These are phyloP conservation scores for Gaeumannomyces tritici DNA, from an alignment of 2,329 filamentous ascomycete genomes.

Conservation along the genomic window DNA sequence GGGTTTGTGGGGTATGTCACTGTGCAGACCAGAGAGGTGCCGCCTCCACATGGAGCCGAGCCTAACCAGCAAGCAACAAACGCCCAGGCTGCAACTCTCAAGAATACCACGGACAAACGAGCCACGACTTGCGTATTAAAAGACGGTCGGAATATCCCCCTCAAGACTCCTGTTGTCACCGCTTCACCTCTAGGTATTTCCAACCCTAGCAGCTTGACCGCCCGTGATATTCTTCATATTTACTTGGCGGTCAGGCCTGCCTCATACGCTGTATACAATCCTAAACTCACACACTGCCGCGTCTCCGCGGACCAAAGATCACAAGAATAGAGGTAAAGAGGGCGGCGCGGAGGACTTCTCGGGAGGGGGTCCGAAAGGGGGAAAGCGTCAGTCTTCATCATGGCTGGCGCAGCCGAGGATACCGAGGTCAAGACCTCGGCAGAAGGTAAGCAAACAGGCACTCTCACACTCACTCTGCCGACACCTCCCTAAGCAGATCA, in stretches of 20 bases:
- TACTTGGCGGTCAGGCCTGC: not conserved
- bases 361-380: not conserved
- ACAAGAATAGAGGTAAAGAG: not conserved
- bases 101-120: not conserved
- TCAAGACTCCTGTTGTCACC: not conserved
- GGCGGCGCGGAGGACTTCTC: not conserved
- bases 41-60: too few relatives aligned
- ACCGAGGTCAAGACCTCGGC: constrained; percentile 34
- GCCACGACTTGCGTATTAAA: not conserved
- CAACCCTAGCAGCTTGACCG: not conserved
- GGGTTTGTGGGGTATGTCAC: not conserved
- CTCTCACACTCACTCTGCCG: too few relatives aligned
- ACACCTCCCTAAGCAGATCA: too few relatives aligned
- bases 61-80: not conserved
- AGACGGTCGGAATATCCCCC: not conserved
- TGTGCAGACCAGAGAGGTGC: not conserved
- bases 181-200: not conserved
- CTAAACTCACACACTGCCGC: not conserved
- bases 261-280: too few relatives aligned
- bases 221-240: too few relatives aligned
- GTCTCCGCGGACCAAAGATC: not conserved
- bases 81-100: not conserved
- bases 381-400: not conserved
- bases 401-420: constrained; percentile 19
- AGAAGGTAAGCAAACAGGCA: constrained; percentile 25